Evolutionary conservation across 352 stramenopile species (phyloP), one percentile per base, ranked within the genome.

Genomic region (Albugo candida): DNA sequence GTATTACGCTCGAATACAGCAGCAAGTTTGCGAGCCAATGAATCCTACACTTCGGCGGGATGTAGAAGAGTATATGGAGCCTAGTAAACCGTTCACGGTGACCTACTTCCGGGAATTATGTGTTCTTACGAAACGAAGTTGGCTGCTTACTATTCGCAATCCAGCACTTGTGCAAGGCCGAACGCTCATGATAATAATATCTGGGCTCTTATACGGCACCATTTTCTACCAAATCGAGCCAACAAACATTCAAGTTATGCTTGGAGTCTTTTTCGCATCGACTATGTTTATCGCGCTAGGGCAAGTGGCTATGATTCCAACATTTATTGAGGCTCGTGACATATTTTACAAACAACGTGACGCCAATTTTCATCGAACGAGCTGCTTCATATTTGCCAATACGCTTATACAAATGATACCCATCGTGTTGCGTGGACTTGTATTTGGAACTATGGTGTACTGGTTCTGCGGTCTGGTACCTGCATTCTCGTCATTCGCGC

Each of bases 321-420:
- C 67, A 19, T 84, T 93, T 49, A 82, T 94, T 60, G 61, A 71
- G 20, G 64, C 63, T 20, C 73, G 71, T 31, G 60, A 51, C 0
- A 59, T 88, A 8, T 95, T 91, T 54, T 94, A 94, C 70, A 94
- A 93, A 53, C 83, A 95, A 36, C 65, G 68, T 1, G 74, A 83
- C 17, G 65, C 71, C 18, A 93, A 94, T 52, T 94, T 94, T 54
- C 92, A 83, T 48, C 72, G 78, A 8, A 70, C 82, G 1, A 69
- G 68, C 0, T 67, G 74, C 10, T 95, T 92, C 53, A 70, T 93
- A 10, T 42, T 94, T 40, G 66, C 63, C 1, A 60, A 57, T 5
- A 73, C 59, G 5, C 11, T 81, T 16, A 64, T 63, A 1, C 61
- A 73, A 38, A 50, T 83, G 19, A 61, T 73, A 51, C 67, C 83